phyloP scores from a whole-genome alignment of 352 stramenopile genomes.

The Elongisporangium senticosum region DNA sequence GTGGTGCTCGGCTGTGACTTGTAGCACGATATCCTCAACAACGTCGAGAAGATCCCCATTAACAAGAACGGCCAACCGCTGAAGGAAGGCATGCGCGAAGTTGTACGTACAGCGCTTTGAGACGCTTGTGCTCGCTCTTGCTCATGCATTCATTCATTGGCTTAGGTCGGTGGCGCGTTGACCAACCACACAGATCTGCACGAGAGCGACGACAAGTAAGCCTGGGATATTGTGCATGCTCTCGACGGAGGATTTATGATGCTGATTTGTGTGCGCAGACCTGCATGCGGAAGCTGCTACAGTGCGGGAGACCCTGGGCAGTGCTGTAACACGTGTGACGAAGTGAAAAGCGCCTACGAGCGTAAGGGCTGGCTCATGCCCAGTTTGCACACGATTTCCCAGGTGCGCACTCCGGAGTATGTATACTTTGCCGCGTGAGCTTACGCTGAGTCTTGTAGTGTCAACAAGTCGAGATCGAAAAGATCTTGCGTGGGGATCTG shows the following conservation, averaged over 20 bases:
- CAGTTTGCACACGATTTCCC: conserved; percentile 67
- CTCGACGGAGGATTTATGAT: neutral
- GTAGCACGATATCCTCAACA: conserved; percentile 73
- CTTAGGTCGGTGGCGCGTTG: conserved; percentile 58
- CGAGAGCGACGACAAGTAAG: conserved; percentile 43
- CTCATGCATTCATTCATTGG: neutral
- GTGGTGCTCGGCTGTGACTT: neutral
- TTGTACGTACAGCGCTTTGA: conserved; percentile 8
- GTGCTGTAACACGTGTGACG: conserved; percentile 68
- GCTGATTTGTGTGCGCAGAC: conserved; percentile 18
- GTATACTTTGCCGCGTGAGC: neutral
- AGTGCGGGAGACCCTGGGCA: conserved; percentile 52
- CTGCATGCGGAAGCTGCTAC: conserved; percentile 72
- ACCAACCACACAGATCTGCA: conserved; percentile 70
- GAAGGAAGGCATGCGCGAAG: conserved; percentile 44
- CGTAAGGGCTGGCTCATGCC: conserved; percentile 72
- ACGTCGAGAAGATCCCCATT: conserved; percentile 72
- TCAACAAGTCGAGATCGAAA: conserved; percentile 72
- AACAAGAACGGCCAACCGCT: conserved; percentile 39
- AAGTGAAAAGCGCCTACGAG: conserved; percentile 57
- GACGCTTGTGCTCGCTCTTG: neutral
- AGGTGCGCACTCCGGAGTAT: conserved; percentile 35
- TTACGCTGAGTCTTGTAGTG: conserved; percentile 24
- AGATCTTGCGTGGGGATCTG: conserved; percentile 64
- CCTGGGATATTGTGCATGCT: neutral